Evolutionary conservation across 371 early-diverging fungal species (phyloP).

Genomic region (Syncephalastrum sp.): DNA sequence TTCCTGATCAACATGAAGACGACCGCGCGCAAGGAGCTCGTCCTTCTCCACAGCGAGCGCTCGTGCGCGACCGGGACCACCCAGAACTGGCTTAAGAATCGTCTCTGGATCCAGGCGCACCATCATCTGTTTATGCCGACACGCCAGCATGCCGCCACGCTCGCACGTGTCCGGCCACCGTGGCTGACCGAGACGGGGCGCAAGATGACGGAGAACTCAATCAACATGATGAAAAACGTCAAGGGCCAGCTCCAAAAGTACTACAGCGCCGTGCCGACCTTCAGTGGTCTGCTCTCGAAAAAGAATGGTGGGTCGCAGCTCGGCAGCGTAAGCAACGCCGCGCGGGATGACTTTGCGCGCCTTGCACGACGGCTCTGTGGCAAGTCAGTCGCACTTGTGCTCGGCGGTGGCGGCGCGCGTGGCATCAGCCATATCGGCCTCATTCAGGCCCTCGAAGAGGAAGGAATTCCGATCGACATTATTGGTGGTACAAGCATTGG

Average conservation of each 20-base stretch:
- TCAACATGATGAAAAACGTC: slow-evolving; percentile 58
- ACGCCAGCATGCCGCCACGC: slow-evolving; percentile 32
- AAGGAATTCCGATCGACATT: slow-evolving; percentile 98
- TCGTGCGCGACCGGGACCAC: slow-evolving; percentile 81
- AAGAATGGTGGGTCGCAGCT: slow-evolving; percentile 24
- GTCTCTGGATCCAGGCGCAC: slow-evolving; percentile 95
- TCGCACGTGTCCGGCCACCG: slow-evolving; percentile 37
- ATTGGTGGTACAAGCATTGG: slow-evolving; percentile 99
- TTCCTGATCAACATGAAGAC: slow-evolving; percentile 90
- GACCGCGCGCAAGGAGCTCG: slow-evolving; percentile 95
- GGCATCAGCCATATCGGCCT: slow-evolving; percentile 97
- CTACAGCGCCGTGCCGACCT: slow-evolving; percentile 50
- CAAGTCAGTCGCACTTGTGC: slow-evolving; percentile 95
- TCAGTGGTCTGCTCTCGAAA: slow-evolving; percentile 30
- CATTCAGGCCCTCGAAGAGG: slow-evolving; percentile 97
- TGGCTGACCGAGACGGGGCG: slow-evolving; percentile 54
- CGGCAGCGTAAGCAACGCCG: slow-evolving; percentile 23
- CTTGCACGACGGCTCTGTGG: slow-evolving; percentile 93
- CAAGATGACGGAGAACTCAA: slow-evolving; percentile 54
- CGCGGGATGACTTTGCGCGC: slow-evolving; percentile 74
- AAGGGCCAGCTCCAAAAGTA: slow-evolving; percentile 72
- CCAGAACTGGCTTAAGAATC: slow-evolving; percentile 87
- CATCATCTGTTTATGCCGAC: slow-evolving; percentile 94
- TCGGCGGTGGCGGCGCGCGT: slow-evolving; percentile 99
- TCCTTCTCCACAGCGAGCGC: slow-evolving; percentile 83